phyloP scores from a whole-genome alignment of 352 stramenopile species.

The Phytopythium ostracodes region DNA sequence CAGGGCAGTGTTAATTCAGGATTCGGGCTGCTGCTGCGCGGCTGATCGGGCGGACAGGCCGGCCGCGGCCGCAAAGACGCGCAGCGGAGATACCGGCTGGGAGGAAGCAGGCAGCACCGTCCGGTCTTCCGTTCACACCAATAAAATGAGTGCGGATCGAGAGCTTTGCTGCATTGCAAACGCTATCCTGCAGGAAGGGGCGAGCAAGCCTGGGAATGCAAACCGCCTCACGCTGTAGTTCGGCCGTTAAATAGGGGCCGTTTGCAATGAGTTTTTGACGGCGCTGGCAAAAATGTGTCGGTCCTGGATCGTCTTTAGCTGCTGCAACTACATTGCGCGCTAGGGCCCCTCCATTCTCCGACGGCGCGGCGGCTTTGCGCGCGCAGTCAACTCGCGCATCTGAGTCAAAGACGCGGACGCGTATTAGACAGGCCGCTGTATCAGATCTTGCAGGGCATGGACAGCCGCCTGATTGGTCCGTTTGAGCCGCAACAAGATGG shows the following conservation, averaged over 20 bases:
- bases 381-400: not conserved
- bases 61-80: not conserved
- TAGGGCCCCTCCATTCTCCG: not conserved
- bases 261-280: not conserved
- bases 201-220: not conserved
- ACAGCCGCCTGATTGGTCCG: not conserved
- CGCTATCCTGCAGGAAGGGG: not conserved
- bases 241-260: not conserved
- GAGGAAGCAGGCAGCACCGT: not conserved
- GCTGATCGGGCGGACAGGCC: no score
- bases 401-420: not conserved
- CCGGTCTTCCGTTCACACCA: no score
- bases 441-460: not conserved
- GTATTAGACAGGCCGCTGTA: not conserved
- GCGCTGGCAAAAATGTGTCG: not conserved
- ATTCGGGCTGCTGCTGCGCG: no score
- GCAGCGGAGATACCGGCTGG: not conserved
- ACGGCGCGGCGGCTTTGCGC: not conserved
- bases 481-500: not conserved
- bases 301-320: not conserved
- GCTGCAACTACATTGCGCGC: not conserved
- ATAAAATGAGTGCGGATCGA: not conserved
- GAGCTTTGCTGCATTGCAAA: not conserved
- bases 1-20: no score
- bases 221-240: no score